Evolutionary conservation across 106 monocot genomes (phyloP).

Genomic region (Hemerocallis citrina): DNA sequence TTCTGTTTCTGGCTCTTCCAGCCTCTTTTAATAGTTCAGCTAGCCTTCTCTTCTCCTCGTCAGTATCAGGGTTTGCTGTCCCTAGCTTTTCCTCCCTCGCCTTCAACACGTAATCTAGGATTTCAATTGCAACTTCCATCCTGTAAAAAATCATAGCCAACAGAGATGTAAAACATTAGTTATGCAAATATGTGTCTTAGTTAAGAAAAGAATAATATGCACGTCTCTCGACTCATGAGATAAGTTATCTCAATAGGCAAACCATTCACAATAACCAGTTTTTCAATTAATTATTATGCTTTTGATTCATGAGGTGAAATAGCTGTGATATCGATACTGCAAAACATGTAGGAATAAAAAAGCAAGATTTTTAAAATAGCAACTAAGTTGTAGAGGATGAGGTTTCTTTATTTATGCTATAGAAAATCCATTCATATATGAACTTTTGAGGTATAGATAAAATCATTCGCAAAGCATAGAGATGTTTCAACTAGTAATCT

Average conservation of each 20-base stretch:
- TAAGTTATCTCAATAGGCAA: too few species aligned
- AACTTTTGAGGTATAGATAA: too few species aligned
- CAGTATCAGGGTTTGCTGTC: slow-evolving; percentile 52
- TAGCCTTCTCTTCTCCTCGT: slow-evolving; percentile 44
- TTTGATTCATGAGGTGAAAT: background rate
- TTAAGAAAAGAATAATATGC: too few species aligned
- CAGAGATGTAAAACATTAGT: too few species aligned
- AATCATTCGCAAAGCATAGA: too few species aligned
- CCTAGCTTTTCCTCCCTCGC: slow-evolving; percentile 47
- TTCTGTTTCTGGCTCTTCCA: slow-evolving; percentile 32
- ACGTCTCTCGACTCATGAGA: too few species aligned
- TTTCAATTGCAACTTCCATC: slow-evolving; percentile 47
- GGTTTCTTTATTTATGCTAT: too few species aligned
- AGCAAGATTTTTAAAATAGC: background rate
- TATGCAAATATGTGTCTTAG: too few species aligned
- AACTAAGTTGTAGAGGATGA: too few species aligned
- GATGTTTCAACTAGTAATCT: too few species aligned
- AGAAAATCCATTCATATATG: too few species aligned
- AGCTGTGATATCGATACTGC: background rate
- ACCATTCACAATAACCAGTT: too few species aligned
- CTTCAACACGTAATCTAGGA: slow-evolving; percentile 41
- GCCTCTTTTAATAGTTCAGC: slow-evolving; percentile 46
- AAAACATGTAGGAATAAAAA: background rate
- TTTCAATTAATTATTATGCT: background rate
- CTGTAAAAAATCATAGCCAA: slow-evolving; percentile 8